A percentile compares a stretch with the other conserved stretches of the same genome.
These are phyloP conservation scores for Hippophae rhamnoides DNA, from an alignment of 306 rosid genomes.

Conservation along the genomic window DNA sequence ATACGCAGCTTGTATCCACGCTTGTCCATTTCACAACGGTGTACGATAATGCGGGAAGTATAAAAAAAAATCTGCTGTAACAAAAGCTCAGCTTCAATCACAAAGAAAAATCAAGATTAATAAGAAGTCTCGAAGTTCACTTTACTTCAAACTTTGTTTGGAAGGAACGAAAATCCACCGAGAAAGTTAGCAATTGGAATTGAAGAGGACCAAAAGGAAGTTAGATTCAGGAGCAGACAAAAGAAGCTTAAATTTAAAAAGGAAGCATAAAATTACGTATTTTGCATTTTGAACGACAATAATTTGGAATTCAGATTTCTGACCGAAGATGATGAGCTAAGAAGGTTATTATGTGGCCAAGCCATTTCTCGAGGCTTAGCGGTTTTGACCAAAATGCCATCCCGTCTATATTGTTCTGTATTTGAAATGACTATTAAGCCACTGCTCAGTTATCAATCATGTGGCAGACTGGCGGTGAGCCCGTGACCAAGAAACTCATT, in stretches of 20 bases:
- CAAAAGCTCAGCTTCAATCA: conserved; percentile 1
- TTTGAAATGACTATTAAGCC: no score
- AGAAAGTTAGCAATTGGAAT: conserved; percentile 35
- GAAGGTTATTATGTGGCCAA: no score
- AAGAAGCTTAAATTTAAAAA: background rate
- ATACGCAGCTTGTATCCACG: conserved; percentile 96
- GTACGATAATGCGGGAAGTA: conserved; percentile 8
- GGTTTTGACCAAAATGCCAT: no score
- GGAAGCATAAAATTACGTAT: background rate
- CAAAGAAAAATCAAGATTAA: conserved; percentile 5
- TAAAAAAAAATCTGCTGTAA: background rate
- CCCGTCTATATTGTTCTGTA: no score
- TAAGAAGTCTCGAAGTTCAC: background rate
- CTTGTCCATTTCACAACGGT: conserved; percentile 46
- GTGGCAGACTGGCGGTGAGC: no score
- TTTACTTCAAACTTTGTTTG: no score
- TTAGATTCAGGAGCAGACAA: background rate
- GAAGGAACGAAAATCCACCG: conserved; percentile 19
- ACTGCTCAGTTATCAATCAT: no score
- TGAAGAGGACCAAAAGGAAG: conserved; percentile 25
- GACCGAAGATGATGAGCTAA: no score
- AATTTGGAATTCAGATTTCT: no score
- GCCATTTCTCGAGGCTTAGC: no score
- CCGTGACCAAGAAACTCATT: no score
- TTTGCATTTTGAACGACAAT: no score